These are phyloP conservation scores for Carex myosuroides DNA, from an alignment of 176 grass and related monocot genomes.

Conservation along the genomic window DNA sequence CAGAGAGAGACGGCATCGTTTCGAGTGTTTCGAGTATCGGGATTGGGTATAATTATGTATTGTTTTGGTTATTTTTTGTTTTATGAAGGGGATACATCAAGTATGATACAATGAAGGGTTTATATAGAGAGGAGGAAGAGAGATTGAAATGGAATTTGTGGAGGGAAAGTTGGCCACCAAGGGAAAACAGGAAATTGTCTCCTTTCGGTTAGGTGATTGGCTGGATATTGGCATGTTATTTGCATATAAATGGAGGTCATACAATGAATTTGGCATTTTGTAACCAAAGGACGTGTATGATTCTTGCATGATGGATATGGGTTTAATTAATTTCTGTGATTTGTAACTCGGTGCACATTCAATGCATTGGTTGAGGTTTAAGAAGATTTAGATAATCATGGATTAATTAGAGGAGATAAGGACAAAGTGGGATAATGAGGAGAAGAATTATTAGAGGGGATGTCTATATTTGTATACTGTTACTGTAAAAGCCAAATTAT, in stretches of 20 bases:
- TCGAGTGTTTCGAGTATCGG: slow-evolving; percentile 26
- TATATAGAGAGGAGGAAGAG: slow-evolving; percentile 20
- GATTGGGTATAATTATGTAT: neutral
- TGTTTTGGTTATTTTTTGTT: slow-evolving; percentile 6
- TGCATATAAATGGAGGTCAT: slow-evolving; percentile 10
- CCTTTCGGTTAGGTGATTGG: slow-evolving; percentile 15
- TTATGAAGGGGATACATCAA: slow-evolving; percentile 16
- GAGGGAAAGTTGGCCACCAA: slow-evolving; percentile 19
- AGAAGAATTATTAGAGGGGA: slow-evolving; percentile 2
- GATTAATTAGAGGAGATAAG: neutral
- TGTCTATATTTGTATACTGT: neutral
- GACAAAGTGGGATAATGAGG: neutral
- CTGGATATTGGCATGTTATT: slow-evolving; percentile 14
- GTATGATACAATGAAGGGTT: slow-evolving; percentile 29
- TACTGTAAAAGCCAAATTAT: slow-evolving; percentile 2
- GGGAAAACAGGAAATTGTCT: slow-evolving; percentile 7
- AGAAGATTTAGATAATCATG: neutral
- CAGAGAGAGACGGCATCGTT: slow-evolving; percentile 50
- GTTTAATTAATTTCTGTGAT: neutral
- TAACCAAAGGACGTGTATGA: neutral
- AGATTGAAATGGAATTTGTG: slow-evolving; percentile 14
- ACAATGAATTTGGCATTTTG: slow-evolving; percentile 18
- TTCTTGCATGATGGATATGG: neutral
- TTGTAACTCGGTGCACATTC: neutral
- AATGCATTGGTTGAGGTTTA: neutral